Conservation (phyloP, 2,329 filamentous ascomycete genomes). For the Scedosporium dehoogii region DNA sequence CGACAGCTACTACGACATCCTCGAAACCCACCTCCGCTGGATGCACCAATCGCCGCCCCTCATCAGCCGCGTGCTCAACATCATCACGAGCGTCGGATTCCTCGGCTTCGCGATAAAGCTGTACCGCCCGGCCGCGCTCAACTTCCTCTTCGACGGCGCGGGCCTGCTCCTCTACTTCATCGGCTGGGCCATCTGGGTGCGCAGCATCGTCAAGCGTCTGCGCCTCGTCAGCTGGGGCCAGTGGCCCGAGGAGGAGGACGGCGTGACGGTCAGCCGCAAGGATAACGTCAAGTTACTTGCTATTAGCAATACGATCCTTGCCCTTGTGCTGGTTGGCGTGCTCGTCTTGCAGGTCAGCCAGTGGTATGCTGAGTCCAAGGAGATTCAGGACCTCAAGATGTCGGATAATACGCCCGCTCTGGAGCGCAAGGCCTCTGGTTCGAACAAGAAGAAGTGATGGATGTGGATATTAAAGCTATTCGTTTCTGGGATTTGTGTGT, state of each 20-base stretch:
- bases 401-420: constrained; percentile 31
- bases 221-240: constrained; percentile 62
- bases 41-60: constrained; percentile 85
- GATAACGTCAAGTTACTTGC: constrained; percentile 85
- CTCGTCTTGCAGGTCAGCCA: constrained; percentile 90
- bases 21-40: constrained; percentile 85
- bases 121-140: constrained; percentile 85
- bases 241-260: constrained; percentile 35
- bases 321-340: constrained; percentile 83
- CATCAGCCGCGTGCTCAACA: constrained; percentile 87
- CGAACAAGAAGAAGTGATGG: constrained; percentile 13
- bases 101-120: constrained; percentile 88
- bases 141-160: constrained; percentile 87
- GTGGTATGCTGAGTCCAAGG: constrained; percentile 97
- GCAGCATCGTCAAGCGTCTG: constrained; percentile 94
- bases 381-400: constrained; percentile 66
- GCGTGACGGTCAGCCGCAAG: constrained; percentile 65
- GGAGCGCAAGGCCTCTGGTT: constrained; percentile 24
- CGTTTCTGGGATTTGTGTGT: too few species aligned
- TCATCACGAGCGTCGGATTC: constrained; percentile 80
- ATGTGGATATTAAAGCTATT: neutral
- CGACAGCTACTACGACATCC: constrained; percentile 65
- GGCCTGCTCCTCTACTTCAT: constrained; percentile 75
- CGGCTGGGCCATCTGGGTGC: constrained; percentile 83
- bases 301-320: constrained; percentile 92